Evolutionary conservation across 1,284 basidiomycete genomes (phyloP), one percentile per base, ranked within the genome.

Genomic region (Gymnopus androsaceus): DNA sequence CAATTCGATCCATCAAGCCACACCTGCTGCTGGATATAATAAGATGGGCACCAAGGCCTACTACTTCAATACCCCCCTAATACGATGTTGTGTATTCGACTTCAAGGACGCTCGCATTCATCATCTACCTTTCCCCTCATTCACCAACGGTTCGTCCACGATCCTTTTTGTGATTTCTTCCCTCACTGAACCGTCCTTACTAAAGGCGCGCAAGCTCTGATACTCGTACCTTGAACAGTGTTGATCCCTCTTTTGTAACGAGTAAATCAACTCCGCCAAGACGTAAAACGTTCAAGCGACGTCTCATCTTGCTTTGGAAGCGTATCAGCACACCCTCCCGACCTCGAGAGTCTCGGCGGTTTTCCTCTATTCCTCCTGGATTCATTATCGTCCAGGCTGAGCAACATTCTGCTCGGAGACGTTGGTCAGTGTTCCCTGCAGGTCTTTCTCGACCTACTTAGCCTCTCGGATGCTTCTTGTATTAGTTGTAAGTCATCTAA

Each of bases 341-440:
- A 17, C 61, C 66, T 28, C 61, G 66, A 23, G 48, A 60, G 14
- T 66, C 67, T 6, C 60, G 64, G 17, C 65, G 69, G 4, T 72
- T 69, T 48, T 73, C 72, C 8, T 72, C 64, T 59, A 63, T 73
- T 49, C 70, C 70, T 2, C 62, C 64, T 3, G 69, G 67, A 27
- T 73, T 72, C 53, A 62, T 60, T 17, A 47, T 59, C 17, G 42
- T 57, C 27, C n/a, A n/a, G n/a, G n/a, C n/a, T n/a, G n/a, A n/a
- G n/a, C 37, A n/a, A 17, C 23, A 21, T 8, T 21, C 12, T 19
- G 21, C 17, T 5, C 1, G 8, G 4, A 34, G 21, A 23, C 27
- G 40, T 30, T 42, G 27, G 25, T 51, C 37, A n/a, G 9, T 28
- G 19, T 40, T 28, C 3, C 11, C 15, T 19, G 7, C 33, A 1